These are phyloP conservation scores for Penicillium corylophilum DNA, from an alignment of 2,329 filamentous ascomycete genomes.

Conservation along the genomic window DNA sequence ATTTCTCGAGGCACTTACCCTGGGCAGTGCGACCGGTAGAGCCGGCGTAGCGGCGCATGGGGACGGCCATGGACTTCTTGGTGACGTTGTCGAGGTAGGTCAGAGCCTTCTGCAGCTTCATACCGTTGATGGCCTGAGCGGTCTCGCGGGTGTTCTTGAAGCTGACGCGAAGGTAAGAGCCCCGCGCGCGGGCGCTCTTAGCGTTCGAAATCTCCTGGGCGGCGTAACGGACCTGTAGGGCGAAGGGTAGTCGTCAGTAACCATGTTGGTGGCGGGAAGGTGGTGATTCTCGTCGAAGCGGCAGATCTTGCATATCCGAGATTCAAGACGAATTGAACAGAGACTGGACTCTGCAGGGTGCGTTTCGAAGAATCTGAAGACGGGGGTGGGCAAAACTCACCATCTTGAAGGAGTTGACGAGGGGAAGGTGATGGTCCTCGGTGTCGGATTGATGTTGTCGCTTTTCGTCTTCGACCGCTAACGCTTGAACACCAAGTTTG, in stretches of 20 bases:
- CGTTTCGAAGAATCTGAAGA: constrained; percentile 10
- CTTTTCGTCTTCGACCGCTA: constrained; percentile 38
- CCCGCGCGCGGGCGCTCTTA: constrained; percentile 96
- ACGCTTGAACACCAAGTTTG: constrained; percentile 33
- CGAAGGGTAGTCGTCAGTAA: constrained; percentile 31
- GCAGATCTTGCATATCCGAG: constrained; percentile 10
- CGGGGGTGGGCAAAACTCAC: constrained; percentile 36
- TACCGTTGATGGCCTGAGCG: constrained; percentile 98
- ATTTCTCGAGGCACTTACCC: constrained; percentile 66
- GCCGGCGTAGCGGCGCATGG: constrained; percentile 96
- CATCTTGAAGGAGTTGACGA: constrained; percentile 49
- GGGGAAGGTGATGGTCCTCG: constrained; percentile 42
- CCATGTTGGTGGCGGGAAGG: constrained; percentile 14
- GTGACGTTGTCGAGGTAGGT: constrained; percentile 98
- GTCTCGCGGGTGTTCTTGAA: constrained; percentile 99
- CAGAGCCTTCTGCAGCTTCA: constrained; percentile 93
- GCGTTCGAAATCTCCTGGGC: constrained; percentile 80
- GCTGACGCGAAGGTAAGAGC: constrained; percentile 97
- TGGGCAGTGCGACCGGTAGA: constrained; percentile 94
- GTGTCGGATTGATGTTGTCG: constrained; percentile 42
- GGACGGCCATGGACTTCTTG: constrained; percentile 95
- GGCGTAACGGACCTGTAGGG: constrained; percentile 85
- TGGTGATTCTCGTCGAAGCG: constrained; percentile 8
- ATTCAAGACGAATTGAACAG: constrained; percentile 13
- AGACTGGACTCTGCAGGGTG: constrained; percentile 9